phyloP scores from a whole-genome alignment of 768 basidiomycete genomes.

The Piloderma croceum region DNA sequence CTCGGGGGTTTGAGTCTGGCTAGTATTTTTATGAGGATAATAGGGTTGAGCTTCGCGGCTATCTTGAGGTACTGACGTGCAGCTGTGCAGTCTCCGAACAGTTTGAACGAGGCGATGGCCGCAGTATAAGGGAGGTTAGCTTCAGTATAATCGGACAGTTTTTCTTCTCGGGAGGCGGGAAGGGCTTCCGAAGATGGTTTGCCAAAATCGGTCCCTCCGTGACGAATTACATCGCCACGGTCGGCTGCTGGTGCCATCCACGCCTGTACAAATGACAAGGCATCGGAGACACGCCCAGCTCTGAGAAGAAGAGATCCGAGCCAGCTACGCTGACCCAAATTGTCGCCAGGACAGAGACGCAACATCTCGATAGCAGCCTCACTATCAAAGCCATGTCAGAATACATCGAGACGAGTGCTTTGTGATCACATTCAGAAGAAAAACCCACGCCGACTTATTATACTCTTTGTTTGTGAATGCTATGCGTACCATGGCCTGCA shows the following conservation, averaged over 20 bases:
- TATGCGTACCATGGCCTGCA: constrained; percentile 32
- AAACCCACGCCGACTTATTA: constrained; percentile 29
- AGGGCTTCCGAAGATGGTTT: constrained; percentile 8
- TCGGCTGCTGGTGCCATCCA: constrained; percentile 14
- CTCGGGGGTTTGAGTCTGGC: constrained; percentile 31
- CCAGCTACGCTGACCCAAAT: constrained; percentile 33
- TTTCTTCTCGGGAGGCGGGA: constrained; percentile 11
- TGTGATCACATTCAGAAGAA: too few relatives aligned
- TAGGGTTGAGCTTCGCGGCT: constrained; percentile 28
- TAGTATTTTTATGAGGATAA: constrained; percentile 35
- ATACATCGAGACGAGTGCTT: too few relatives aligned
- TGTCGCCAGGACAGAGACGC: constrained; percentile 39
- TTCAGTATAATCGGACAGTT: constrained; percentile 6
- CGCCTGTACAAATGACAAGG: constrained; percentile 36
- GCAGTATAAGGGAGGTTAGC: constrained; percentile 28
- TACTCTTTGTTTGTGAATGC: constrained; percentile 30
- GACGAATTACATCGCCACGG: constrained; percentile 3
- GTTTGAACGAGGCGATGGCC: constrained; percentile 36
- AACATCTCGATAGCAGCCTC: constrained; percentile 36
- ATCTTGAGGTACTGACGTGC: constrained; percentile 36
- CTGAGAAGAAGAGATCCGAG: constrained; percentile 34
- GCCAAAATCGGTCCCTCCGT: constrained; percentile 6
- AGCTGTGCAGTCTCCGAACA: constrained; percentile 35
- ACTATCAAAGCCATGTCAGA: constrained; percentile 21
- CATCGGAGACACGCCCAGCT: constrained; percentile 28